Base-by-base conservation (phyloP, 2,329 filamentous ascomycete genomes). In the Talaromyces pinophilus region DNA sequence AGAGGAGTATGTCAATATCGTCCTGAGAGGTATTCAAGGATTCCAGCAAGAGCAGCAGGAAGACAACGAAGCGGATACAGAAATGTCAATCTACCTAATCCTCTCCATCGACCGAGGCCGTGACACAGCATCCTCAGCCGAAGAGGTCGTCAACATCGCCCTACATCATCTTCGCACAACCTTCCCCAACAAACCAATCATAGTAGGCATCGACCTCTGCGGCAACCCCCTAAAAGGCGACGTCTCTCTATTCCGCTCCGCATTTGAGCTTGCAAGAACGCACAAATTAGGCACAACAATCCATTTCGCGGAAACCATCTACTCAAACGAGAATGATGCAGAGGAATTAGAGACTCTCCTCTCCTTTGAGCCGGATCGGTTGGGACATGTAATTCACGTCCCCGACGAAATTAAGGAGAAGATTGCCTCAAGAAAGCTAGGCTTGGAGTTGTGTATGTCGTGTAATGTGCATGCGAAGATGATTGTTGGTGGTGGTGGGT, bases 321-420 rank as follows among this genome's bases (percentile, higher is more conserved):
- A 44, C 22, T 81, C 84, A 54, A 79, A 79, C 2, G 88, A 86
- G 8, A 84, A 84, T 0, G 83, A 83, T 2, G 80, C 83, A 1
- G 75, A 79, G 6, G 92, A 95, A 79, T 80, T 94, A 15, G 75
- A 81, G 13, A 85, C 83, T 1, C 77, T 95, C 63, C 81, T 96
- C 52, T 81, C 79, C 0, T 94, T 88, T 83, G 69, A 77, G 54
- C 92, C 92, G 0, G 84, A 88, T 67, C 81, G 92, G 6, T 79
- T 96, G 10, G 92, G 92, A 0, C 92, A 95, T 78, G 91, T 93
- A 10, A 92, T 94, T 63, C 87, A 92, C 75, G 88, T 92, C 1
- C 84, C 87, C 0, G 84, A 88, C 0, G 77, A 79, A 30, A 79
- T 89, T n/a, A 88, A 85, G 73, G 73, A 77, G 54, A 82, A 86